phyloP scores from a whole-genome alignment of 345 rosid genomes.

The Eucalyptus shirleyi region DNA sequence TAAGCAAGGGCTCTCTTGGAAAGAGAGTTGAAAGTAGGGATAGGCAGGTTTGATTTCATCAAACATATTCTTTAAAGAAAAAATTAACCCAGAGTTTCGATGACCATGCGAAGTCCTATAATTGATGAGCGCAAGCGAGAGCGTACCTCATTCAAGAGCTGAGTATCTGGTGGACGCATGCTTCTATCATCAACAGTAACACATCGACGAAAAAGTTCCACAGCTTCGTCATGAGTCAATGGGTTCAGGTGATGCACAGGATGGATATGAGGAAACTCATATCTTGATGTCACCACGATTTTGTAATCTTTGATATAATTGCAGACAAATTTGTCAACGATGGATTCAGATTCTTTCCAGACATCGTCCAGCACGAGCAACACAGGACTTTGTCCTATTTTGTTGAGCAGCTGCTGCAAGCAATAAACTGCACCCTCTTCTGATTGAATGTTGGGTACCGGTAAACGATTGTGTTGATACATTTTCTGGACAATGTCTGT shows the following conservation, averaged over 20 bases:
- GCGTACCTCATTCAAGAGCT: not conserved
- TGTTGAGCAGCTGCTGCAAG: not conserved
- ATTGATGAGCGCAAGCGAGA: not conserved
- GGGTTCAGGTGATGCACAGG: not conserved
- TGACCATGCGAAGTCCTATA: not conserved
- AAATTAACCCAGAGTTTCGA: not conserved
- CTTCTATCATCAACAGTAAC: not conserved
- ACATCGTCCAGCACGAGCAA: slow-evolving; percentile 18
- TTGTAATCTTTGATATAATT: not conserved
- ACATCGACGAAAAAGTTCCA: not conserved
- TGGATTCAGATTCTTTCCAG: not conserved
- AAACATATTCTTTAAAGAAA: not conserved
- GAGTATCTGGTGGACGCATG: not conserved
- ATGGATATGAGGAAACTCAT: not conserved
- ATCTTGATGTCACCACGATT: slow-evolving; percentile 9
- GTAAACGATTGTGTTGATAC: not conserved
- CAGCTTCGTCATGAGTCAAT: not conserved
- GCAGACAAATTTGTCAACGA: not conserved
- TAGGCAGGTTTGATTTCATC: not conserved
- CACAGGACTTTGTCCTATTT: not conserved
- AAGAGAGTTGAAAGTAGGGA: not conserved
- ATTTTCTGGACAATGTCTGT: not conserved
- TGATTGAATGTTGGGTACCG: not conserved
- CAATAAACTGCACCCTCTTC: slow-evolving; percentile 1
- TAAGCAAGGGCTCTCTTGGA: not conserved